Conservation (phyloP, 257 asterid species). For the Anisodus acutangulus region DNA sequence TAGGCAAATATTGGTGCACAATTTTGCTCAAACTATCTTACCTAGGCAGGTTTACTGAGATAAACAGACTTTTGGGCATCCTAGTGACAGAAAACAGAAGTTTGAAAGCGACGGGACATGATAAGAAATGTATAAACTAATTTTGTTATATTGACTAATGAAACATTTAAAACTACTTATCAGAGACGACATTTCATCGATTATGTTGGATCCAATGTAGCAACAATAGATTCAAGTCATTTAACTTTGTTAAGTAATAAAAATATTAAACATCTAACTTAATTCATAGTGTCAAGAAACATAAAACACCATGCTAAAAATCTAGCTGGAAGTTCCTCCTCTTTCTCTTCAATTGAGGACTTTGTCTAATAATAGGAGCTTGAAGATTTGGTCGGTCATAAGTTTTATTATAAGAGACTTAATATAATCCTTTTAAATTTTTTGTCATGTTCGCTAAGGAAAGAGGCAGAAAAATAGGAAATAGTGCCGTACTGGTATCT, state of each 20-base stretch:
- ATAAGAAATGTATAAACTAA: neutral
- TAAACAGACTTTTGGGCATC: constrained; percentile 24
- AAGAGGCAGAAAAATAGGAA: neutral
- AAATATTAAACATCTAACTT: neutral
- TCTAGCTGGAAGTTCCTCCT: constrained; percentile 8
- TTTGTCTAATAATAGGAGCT: neutral
- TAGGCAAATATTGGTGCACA: neutral
- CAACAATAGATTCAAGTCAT: constrained; percentile 17
- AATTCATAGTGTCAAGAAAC: neutral
- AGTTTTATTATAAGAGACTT: neutral
- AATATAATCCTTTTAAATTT: neutral
- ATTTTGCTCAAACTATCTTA: neutral
- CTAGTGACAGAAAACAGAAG: neutral
- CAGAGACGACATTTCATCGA: neutral
- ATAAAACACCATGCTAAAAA: neutral
- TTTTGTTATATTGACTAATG: neutral
- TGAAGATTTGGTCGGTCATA: neutral
- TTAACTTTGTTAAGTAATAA: neutral
- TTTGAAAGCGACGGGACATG: neutral
- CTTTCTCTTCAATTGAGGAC: constrained; percentile 20
- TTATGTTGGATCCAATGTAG: constrained; percentile 18
- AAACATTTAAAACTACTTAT: neutral
- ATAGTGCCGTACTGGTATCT: neutral
- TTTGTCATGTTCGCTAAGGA: neutral
- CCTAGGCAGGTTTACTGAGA: neutral